Base-by-base conservation (phyloP, 768 basidiomycete species). In the Mycena belliarum region DNA sequence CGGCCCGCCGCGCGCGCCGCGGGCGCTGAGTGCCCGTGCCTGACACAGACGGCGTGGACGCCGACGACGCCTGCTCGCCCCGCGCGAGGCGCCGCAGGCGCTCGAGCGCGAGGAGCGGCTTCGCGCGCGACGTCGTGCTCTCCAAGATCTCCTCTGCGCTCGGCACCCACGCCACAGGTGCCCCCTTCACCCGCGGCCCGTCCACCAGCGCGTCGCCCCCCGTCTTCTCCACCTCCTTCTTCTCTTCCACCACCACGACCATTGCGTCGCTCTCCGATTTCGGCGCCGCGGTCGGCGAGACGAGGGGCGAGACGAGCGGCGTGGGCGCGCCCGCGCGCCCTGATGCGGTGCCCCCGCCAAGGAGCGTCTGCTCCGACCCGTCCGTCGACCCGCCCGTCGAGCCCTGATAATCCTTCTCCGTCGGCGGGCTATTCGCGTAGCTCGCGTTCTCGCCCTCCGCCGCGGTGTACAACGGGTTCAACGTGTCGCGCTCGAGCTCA, bases 101-200 rank as follows among this genome's bases (percentile, higher is more conserved):
- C 63, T 91, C 86, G 6, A 93, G 74, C 8, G 88, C 87, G 18
- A 83, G 81, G 1, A 94, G 71, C 0, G 89, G 89, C 65, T 82
- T 86, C 12, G 87, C 81, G 49, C 78, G 76, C 51, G 79, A 83
- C 0, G 86, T 90, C 1, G 90, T 93, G 55, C 84, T 87, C 60
- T 84, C 87, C n/a, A 86, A 65, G 25, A 92, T 84, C 23, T 83
- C 82, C 55, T 85, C 84, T 0, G 81, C 68, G 38, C 70, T 75
- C 0, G 84, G 83, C 42, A 71, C 45, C 80, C 82, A 83, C 5
- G 23, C 2, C 21, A 21, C 18, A 2, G 70, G 66, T 6, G 29
- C 29, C 6, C 29, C 29, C n/a, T n/a, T n/a, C n/a, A n/a, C n/a
- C n/a, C n/a, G n/a, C n/a, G n/a, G n/a, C n/a, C n/a, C n/a, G n/a